Evolutionary conservation across 495 filamentous ascomycete species (phyloP), one percentile per base, ranked within the genome.

Genomic region (Daldinia vernicosa): DNA sequence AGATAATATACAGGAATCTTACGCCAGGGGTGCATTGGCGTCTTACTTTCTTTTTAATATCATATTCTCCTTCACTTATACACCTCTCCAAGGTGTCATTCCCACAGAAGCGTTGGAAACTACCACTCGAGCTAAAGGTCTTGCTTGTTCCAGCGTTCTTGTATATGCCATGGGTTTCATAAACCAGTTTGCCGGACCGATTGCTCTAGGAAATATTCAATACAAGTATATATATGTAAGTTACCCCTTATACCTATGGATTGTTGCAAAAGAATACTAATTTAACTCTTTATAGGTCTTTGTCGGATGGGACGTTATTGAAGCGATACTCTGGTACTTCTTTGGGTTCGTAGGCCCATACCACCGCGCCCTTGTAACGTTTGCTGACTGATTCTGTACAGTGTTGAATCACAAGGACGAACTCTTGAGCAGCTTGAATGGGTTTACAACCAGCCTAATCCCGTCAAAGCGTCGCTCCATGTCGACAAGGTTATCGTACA

Each of bases 41-140:
- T 80, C 80, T 1, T 84, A 84, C 75, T 86, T 86, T 72, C 74
- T 90, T 3, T 89, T 89, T 77, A 87, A 89, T 64, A 81, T 87
- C 50, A 83, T 87, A 73, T 89, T 88, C 72, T 86, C 83, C 7
- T 84, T 89, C 65, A 87, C 83, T 12, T 89, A 86, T 78, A 89
- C 87, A 15, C 87, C 88, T 11, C 81, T 90, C 27, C 81, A 88
- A 24, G 84, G 83, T 62, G 83, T 88, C 24, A 89, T 90, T 61
- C 88, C 88, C 27, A 81, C 84, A 26, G 83, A 89, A 52, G 82
- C 84, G 27, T 79, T 85, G 27, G 82, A 85, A 71, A 85, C 82
- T 12, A 83, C 82, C 6, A 83, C 78, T 28, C 79, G 84, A 51
- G 84, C 84, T 63, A 86, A 85, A 74, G 84, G 84, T 57, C 75